Conservation (phyloP, 371 early-diverging fungal species). For the Apophysomyces ossiformis region DNA sequence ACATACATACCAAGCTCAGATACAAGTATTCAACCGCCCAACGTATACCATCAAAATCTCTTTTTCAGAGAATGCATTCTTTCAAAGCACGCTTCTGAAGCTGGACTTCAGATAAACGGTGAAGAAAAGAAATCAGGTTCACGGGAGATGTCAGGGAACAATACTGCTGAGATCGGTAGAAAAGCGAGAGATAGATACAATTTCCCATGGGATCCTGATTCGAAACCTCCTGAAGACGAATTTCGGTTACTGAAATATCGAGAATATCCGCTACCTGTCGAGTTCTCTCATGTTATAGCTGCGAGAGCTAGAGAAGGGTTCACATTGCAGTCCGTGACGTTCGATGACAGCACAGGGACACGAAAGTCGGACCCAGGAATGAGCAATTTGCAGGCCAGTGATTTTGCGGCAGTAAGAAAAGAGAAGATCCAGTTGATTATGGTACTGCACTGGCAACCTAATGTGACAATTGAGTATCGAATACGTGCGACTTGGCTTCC, state of each 20-base stretch:
- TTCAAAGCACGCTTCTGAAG: slow-evolving; percentile 19
- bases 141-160: slow-evolving; percentile 3
- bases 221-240: slow-evolving; percentile 77
- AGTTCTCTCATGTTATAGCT: slow-evolving; percentile 76
- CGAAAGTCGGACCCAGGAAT: slow-evolving; percentile 24
- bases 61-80: slow-evolving; percentile 38
- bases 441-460: slow-evolving; percentile 84
- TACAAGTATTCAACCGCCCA: slow-evolving; percentile 24
- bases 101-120: slow-evolving; percentile 8
- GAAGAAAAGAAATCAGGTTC: slow-evolving; percentile 12
- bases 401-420: slow-evolving; percentile 36
- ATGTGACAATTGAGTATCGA: slow-evolving; percentile 87
- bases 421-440: slow-evolving; percentile 73
- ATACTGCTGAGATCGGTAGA: slow-evolving; percentile 13
- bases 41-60: slow-evolving; percentile 35
- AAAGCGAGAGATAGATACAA: slow-evolving; percentile 33
- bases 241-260: slow-evolving; percentile 79
- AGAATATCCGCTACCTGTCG: slow-evolving; percentile 68
- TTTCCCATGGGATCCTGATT: slow-evolving; percentile 89
- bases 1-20: slow-evolving; percentile 10
- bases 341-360: slow-evolving; percentile 39
- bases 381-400: slow-evolving; percentile 26
- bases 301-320: slow-evolving; percentile 90
- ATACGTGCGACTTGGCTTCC: slow-evolving; percentile 62
- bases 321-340: slow-evolving; percentile 64